Evolutionary conservation across 208 protist genomes (phyloP), one percentile per base, ranked within the genome.

Genomic region (Sergeia podlipaevii): DNA sequence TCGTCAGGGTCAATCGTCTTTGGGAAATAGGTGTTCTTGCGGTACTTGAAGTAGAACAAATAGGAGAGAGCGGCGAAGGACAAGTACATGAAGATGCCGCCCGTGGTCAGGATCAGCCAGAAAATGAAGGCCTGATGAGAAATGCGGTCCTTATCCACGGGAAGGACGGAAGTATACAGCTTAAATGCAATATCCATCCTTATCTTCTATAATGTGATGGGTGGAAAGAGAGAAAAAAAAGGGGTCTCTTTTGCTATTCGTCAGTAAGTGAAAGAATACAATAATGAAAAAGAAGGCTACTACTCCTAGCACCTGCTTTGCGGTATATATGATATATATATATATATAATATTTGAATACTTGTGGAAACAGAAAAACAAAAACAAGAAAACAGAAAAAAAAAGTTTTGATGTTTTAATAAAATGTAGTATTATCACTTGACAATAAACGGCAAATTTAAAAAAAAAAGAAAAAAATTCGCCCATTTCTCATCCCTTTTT

Each of bases 81-180:
- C 29, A 85, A 50, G 54, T 91, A 91, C 23, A 91, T 63, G 15
- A 66, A 45, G 55, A 78, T 64, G 49, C 77, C 84, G 7, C 80
- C 84, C 26, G 68, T 81, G 2, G 74, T 63, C 26, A 91, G 75
- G 38, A 91, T 74, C 10, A 87, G 67, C 83, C 79, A 91, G 37
- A 71, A 86, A 34, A 80, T 46, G 48, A 88, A 74, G 33, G 80
- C 54, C 72, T 91, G 79, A 34, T 82, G 73, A 10, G 54, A 63
- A 27, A 91, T 29, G 5, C 56, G 68, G 21, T 80, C 55, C 29
- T 30, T 45, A 46, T 91, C 79, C 54, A 91, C 73, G 27, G 79
- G 76, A 15, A 88, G 52, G 11, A 83, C 47, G 13, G 77, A 33
- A n/a, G 70, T 56, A 58, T 79, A 83, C 11, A 88, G 23, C 42